phyloP scores from a whole-genome alignment of 441 rosid species.

The Biscutella laevigata region DNA sequence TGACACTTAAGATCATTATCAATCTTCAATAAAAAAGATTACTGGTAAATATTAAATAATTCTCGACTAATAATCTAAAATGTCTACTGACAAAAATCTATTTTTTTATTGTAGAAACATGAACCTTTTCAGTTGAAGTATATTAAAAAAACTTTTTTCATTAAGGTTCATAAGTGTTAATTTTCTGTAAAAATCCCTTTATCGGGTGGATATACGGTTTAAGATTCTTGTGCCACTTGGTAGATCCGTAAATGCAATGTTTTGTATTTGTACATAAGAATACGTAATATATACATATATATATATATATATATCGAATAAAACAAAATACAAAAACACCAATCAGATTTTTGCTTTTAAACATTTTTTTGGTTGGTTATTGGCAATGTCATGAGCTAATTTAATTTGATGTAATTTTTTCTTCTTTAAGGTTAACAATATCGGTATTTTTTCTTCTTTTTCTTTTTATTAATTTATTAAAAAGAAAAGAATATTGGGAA shows the following conservation, averaged over 20 bases:
- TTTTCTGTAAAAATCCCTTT: not conserved
- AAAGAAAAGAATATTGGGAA: not conserved
- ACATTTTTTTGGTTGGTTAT: too few relatives aligned
- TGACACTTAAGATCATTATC: not conserved
- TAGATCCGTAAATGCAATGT: not conserved
- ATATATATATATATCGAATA: not conserved
- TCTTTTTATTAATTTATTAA: not conserved
- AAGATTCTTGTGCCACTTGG: slow-evolving; percentile 14
- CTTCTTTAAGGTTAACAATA: too few relatives aligned
- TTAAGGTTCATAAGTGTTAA: not conserved
- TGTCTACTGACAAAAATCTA: too few relatives aligned
- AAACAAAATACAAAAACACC: not conserved
- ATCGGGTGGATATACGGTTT: too few relatives aligned
- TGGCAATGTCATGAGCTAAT: too few relatives aligned
- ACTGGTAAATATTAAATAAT: not conserved
- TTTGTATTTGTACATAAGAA: not conserved
- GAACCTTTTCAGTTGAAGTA: not conserved
- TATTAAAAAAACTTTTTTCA: not conserved
- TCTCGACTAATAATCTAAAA: too few relatives aligned
- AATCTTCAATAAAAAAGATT: not conserved
- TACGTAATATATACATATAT: not conserved
- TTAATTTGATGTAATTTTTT: too few relatives aligned
- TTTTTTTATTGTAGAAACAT: not conserved
- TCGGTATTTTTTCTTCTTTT: not conserved
- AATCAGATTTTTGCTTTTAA: not conserved